Evolutionary conservation across 345 rosid species (phyloP), one percentile per base, ranked within the genome.

Genomic region (Anastatica hierochuntica): DNA sequence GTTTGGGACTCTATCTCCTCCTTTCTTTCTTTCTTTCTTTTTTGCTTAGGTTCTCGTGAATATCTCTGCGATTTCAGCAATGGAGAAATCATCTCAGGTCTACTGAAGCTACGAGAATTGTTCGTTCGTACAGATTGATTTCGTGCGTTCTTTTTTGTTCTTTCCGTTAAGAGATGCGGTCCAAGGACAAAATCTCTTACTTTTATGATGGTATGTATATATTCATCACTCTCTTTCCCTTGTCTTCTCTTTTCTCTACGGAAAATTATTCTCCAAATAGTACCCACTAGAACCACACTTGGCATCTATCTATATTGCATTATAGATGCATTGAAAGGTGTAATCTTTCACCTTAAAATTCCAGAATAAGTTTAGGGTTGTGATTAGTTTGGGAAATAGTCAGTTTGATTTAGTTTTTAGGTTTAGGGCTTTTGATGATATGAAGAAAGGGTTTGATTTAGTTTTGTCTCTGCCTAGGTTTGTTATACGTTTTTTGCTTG

Each of bases 181-280:
- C 96, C 14, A 92, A 83, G 82, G 98, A 92, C 66, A 79, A 70
- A 69, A 85, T 92, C 49, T 57, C 96, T 43, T 92, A 92, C 79
- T 92, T 88, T 58, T 88, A 88, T 53, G 96, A 92, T 57, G 98
- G 95, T 85, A 70, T 49, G n/a, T n/a, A n/a, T n/a, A n/a, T n/a
- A n/a, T n/a, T n/a, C n/a, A n/a, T n/a, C n/a, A n/a, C n/a, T n/a
- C n/a, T n/a, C n/a, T 15, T 53, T 38, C 49, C n/a, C n/a, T n/a
- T 8, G 46, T 43, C 43, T 70, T 48, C 23, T 20, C n/a, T 44
- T 31, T 33, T 29, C 24, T 24, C 42, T 27, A 7, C n/a, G n/a
- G n/a, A n/a, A n/a, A n/a, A n/a, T n/a, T n/a, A n/a, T n/a, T n/a
- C n/a, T n/a, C n/a, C n/a, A n/a, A n/a, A n/a, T n/a, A n/a, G n/a